phyloP scores from a whole-genome alignment of 2,329 filamentous ascomycete species.

The Colletotrichum endophyticum region DNA sequence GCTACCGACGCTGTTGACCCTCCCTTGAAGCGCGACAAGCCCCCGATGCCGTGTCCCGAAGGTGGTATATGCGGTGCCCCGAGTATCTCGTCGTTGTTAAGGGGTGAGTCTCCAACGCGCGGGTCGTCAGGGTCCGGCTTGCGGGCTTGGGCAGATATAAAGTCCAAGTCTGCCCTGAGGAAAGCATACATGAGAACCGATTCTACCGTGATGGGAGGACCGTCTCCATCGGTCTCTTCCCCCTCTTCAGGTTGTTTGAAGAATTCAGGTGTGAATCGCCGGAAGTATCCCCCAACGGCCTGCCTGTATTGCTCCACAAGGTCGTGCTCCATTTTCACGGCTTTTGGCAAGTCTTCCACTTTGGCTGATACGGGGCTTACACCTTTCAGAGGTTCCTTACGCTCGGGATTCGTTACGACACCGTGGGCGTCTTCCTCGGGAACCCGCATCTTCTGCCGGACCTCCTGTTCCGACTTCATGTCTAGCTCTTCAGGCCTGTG shows the following conservation, averaged over 20 bases:
- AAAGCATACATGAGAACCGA: conserved; percentile 91
- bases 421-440: conserved; percentile 34
- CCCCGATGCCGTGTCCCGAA: conserved; percentile 71
- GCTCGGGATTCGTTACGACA: conserved; percentile 38
- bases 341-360: conserved; percentile 61
- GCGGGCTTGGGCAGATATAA: conserved; percentile 85
- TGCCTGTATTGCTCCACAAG: conserved; percentile 81
- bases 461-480: conserved; percentile 55
- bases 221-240: conserved; percentile 17
- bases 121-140: conserved; percentile 79
- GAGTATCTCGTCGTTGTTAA: conserved; percentile 86
- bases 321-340: conserved; percentile 70
- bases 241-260: conserved; percentile 56
- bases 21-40: conserved; percentile 81
- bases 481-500: conserved; percentile 43
- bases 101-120: conserved; percentile 73
- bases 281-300: conserved; percentile 92
- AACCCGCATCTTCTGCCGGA: conserved; percentile 40
- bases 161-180: conserved; percentile 91
- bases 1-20: conserved; percentile 91
- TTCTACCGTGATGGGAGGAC: conserved; percentile 66
- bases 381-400: conserved; percentile 40
- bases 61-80: conserved; percentile 62
- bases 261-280: conserved; percentile 82
- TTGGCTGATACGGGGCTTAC: conserved; percentile 52